These are phyloP conservation scores for Colletotrichum destructivum DNA, from an alignment of 2,329 filamentous ascomycete genomes.

Conservation along the genomic window DNA sequence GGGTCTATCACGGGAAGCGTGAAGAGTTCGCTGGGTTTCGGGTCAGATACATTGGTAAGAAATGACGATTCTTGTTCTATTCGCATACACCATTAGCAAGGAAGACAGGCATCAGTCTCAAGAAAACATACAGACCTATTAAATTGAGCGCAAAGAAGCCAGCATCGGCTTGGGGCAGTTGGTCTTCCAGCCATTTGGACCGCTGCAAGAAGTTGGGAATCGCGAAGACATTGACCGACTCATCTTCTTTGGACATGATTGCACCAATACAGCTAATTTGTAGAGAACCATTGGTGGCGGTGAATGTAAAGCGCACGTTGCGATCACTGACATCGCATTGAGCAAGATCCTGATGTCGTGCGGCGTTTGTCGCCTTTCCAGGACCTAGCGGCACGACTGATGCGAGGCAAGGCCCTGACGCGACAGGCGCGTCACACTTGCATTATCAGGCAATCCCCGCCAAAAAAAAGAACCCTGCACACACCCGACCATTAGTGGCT, in stretches of 20 bases:
- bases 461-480: conserved; percentile 13
- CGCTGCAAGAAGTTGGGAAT: conserved; percentile 73
- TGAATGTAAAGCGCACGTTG: neutral
- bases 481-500: conserved; percentile 4
- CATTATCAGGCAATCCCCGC: conserved; percentile 18
- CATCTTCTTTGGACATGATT: conserved; percentile 58
- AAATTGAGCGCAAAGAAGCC: conserved; percentile 62
- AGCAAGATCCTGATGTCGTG: neutral
- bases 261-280: conserved; percentile 19
- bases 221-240: conserved; percentile 71
- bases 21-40: conserved; percentile 58
- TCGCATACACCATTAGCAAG: neutral
- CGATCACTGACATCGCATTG: conserved; percentile 27
- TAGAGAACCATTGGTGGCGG: conserved; percentile 1
- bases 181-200: conserved; percentile 64
- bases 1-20: conserved; percentile 51
- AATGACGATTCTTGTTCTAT: conserved; percentile 23
- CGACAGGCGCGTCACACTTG: conserved; percentile 32
- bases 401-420: conserved; percentile 18
- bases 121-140: conserved; percentile 50
- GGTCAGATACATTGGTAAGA: conserved; percentile 34
- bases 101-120: conserved; percentile 40
- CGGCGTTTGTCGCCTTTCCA: neutral
- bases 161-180: conserved; percentile 46
- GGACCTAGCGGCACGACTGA: neutral